Base-by-base conservation (phyloP, 2,329 filamentous ascomycete genomes). In the Ilyonectria robusta region DNA sequence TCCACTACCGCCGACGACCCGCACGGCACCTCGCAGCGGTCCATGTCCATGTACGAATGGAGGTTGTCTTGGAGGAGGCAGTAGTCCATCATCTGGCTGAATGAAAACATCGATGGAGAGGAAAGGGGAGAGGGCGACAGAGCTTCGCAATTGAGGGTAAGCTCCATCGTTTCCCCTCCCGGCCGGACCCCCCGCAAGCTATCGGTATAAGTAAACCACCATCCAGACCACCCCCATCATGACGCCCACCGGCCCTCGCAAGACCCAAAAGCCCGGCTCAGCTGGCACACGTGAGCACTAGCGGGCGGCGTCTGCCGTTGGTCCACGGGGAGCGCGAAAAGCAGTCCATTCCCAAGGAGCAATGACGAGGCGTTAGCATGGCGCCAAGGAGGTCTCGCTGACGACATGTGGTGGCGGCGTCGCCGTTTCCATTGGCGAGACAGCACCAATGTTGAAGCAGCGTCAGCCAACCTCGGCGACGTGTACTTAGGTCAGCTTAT, bases 381-480 rank as follows among this genome's bases (percentile, higher is more conserved):
- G 47, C 54, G 65, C 62, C 56, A 69, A 54, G 54, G 31, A 63
- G 65, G 65, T 47, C 68, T 44, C 46, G 46, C 71, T 73, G 71
- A 72, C 70, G 67, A 72, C 71, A 72, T 42, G 62, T 42, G 67
- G 65, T 65, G 56, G 29, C 50, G 44, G 59, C 47, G 48, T 42
- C 50, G 67, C 54, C 60, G 51, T 26, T 26, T 72, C 53, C 29
- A 57, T 63, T 68, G 62, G 37, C 58, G 60, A 59, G 37, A 3
- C 17, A 46, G 23, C 42, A 21, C 42, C 17, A 40, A 9, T n/a
- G 23, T 59, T 21, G 21, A 55, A 31, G 42, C 37, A 44, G 53
- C 26, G 31, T 58, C 59, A 42, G 46, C 42, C 46, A 57, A 35
- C 33, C 23, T 42, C 9, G 19, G 44, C 44, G n/a, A 50, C n/a